Base-by-base conservation (phyloP, 108 stramenopile genomes). In the Asterionellopsis glacialis region DNA sequence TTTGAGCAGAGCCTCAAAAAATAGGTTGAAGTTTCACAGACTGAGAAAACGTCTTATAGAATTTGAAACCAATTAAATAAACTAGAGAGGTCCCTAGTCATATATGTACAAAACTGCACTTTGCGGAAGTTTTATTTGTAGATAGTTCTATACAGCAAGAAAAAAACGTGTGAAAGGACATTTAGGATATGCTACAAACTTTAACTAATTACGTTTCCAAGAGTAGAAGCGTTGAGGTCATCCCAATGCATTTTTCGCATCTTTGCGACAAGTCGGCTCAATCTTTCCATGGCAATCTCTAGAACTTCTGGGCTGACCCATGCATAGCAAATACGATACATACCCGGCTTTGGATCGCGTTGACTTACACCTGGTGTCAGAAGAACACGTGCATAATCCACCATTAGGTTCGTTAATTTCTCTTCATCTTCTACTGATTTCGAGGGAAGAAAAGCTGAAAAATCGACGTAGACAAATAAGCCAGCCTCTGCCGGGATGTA, bases 281-380 rank as follows among this genome's bases (percentile, higher is more conserved):
- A 57, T 61, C 92, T 64, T 62, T 88, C 82, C 88, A 95, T 81
- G 1, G 88, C 91, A 41, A 87, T 82, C 41, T 69, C 63, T 44
- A 92, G 59, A 13, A 92, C 81, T 14, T 82, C 86, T 2, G 83
- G 84, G 16, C 65, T 69, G 0, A 90, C 82, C 69, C 74, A 89
- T 11, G 90, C 88, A 62, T 85, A 92, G 65, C 94, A 95, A 43
- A 95, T 79, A 24, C 94, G 81, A 65, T 88, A 95, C 88, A 85
- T 87, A 9, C 94, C 94, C 4, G 91, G 89, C 54, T 72, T 75
- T 22, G 55, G 51, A 63, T 89, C 89, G 16, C 77, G 74, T 59
- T 85, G 82, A 21, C 76, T 71, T 25, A 76, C 73, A 26, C 94
- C 94, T 15, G 94, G 91, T 15, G 94, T 95, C 69, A 95, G 68